Conservation (phyloP, 1,139 yeast species). For the Meyerozyma carpophila region DNA sequence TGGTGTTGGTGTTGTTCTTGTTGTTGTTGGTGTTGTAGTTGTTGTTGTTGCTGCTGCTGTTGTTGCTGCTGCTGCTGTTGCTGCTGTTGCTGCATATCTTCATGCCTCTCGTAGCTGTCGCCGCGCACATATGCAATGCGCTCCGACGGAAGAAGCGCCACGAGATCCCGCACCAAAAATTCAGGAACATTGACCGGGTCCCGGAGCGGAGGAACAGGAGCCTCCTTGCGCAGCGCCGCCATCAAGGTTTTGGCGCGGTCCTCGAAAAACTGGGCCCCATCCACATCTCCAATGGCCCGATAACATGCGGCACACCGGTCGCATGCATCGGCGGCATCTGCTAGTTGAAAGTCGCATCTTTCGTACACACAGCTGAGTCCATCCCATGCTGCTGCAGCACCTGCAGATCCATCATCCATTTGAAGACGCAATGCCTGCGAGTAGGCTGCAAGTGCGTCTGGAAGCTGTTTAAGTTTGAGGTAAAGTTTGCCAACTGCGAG, state of each 20-base stretch:
- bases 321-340: conserved; percentile 59
- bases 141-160: conserved; percentile 38
- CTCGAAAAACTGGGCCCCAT: conserved; percentile 36
- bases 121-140: conserved; percentile 35
- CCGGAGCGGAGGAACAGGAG: conserved; percentile 39
- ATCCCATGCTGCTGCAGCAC: conserved; percentile 61
- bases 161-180: conserved; percentile 41
- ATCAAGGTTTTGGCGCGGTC: conserved; percentile 37
- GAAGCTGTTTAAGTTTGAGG: conserved; percentile 51
- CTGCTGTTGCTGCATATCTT: conserved; percentile 5
- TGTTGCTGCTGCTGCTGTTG: conserved; percentile 3
- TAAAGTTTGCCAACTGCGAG: conserved; percentile 60
- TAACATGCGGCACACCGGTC: conserved; percentile 47
- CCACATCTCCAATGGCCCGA: conserved; percentile 41
- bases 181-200: conserved; percentile 49
- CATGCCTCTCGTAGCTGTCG: conserved; percentile 5
- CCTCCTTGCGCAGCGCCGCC: conserved; percentile 38
- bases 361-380: conserved; percentile 62
- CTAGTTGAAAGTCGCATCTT: conserved; percentile 53
- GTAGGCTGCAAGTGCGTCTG: conserved; percentile 64
- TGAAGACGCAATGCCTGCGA: conserved; percentile 56
- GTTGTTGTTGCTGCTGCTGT: not conserved
- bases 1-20: conserved; percentile 10
- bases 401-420: conserved; percentile 43
- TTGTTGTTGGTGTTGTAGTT: conserved; percentile 5